Evolutionary conservation across 2,329 filamentous ascomycete species (phyloP), one percentile per base, ranked within the genome.

Genomic region (Clarireedia paspali): DNA sequence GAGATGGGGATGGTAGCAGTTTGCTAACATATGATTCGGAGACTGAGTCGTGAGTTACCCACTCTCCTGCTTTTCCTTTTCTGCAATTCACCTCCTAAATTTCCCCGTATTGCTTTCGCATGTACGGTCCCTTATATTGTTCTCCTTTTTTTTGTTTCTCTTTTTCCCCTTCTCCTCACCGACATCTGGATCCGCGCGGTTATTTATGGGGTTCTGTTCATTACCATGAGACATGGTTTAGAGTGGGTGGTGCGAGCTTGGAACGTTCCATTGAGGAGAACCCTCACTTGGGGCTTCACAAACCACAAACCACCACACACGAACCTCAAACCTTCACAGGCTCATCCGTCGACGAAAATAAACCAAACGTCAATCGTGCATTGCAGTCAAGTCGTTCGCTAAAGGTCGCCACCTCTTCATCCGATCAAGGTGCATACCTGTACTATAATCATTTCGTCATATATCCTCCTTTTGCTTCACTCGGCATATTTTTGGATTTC

Each of bases 21-120:
- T 53, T 66, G 51, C 58, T 67, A 48, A 67, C 64, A 30, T 64
- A 63, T 54, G 67, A 70, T 57, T 69, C 66, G n/a, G 68, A 67
- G 44, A 47, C 59, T 12, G 67, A 67, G n/a, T 64, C 64, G 68
- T 69, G 61, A 68, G 68, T 69, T n/a, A 27, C 55, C 48, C 54
- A 50, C 49, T 48, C 44, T 57, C 57, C 53, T 59, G 46, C 48
- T 23, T 53, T 30, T 17, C n/a, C 7, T 6, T 12, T 53, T 39
- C 27, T 44, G 50, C 38, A 23, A 42, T 60, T 51, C 50, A 57
- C 57, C 54, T 55, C 50, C 61, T 55, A 53, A 48, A 6, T 26
- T 45, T 24, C 36, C 30, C 26, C 49, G 42, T 14, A 23, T 42
- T 20, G 12, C 17, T 40, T 40, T 40, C 14, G 38, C 15, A 30